A percentile compares a stretch with the other conserved stretches of the same genome.
These are phyloP conservation scores for Lecanosticta acicola DNA, from an alignment of 2,329 filamentous ascomycete genomes.

Conservation along the genomic window DNA sequence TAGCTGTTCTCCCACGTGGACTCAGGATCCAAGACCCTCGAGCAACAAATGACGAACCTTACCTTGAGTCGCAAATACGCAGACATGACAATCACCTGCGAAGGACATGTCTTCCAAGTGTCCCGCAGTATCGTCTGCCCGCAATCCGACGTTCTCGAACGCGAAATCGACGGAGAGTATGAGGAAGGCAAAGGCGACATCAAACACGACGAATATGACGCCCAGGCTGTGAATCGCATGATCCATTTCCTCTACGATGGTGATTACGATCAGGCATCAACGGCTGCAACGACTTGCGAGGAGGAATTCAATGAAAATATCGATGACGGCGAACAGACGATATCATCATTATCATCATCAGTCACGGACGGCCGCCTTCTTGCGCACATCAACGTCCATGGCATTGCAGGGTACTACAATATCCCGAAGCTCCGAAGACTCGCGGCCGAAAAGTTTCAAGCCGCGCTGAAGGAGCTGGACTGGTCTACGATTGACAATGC, in stretches of 20 bases:
- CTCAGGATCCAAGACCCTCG: too few species aligned
- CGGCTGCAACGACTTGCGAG: background rate
- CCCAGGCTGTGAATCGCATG: slow-evolving; percentile 3
- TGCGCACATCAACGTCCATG: background rate
- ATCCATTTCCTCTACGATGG: slow-evolving; percentile 4
- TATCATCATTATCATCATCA: too few species aligned
- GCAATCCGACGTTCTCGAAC: background rate
- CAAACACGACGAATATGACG: slow-evolving; percentile 4
- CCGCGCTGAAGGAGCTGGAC: background rate
- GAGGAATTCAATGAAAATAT: background rate
- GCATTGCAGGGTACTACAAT: background rate
- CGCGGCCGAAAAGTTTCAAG: background rate
- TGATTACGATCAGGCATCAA: background rate
- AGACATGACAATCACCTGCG: slow-evolving; percentile 5
- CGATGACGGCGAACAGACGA: background rate
- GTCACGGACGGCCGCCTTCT: too few species aligned
- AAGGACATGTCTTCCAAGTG: background rate
- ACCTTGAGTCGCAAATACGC: background rate
- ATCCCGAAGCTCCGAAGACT: background rate
- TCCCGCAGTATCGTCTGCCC: slow-evolving; percentile 3
- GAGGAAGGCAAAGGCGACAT: slow-evolving; percentile 1
- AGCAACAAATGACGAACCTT: background rate
- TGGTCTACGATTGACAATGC: background rate
- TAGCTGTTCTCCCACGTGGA: too few species aligned
- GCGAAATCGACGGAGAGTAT: background rate